Conservation (phyloP, 257 asterid species). For the Solanum chilense region DNA sequence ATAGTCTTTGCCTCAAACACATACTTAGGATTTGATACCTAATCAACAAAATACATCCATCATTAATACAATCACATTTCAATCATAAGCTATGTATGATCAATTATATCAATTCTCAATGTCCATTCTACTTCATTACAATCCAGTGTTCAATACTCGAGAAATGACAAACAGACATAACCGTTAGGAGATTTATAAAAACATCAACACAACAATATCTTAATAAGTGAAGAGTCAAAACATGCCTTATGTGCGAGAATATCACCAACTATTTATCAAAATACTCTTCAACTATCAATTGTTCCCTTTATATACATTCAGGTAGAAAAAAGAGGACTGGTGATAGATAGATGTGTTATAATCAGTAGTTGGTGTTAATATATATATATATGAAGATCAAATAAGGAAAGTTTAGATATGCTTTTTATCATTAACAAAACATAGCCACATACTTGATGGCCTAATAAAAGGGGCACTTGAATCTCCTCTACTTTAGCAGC, state of each 20-base stretch:
- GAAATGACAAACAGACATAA: too few relatives aligned
- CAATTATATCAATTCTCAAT: background rate
- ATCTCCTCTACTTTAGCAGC: conserved; percentile 93
- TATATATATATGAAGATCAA: too few relatives aligned
- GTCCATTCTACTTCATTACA: background rate
- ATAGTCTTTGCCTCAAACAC: background rate
- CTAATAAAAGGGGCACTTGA: conserved; percentile 64
- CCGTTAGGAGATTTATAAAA: conserved; percentile 17
- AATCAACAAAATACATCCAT: background rate
- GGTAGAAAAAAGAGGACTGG: too few relatives aligned
- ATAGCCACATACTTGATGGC: conserved; percentile 51
- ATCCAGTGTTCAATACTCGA: background rate
- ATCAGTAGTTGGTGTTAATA: too few relatives aligned
- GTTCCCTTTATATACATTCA: too few relatives aligned
- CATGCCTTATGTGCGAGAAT: too few relatives aligned
- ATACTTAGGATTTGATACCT: background rate
- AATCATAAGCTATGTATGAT: background rate
- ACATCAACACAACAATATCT: conserved; percentile 9
- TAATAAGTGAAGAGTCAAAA: background rate
- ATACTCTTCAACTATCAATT: too few relatives aligned
- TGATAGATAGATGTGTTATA: too few relatives aligned
- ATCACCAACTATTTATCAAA: too few relatives aligned
- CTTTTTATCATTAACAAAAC: background rate
- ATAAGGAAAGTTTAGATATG: too few relatives aligned
- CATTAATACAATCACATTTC: background rate